A percentile compares a stretch with the other conserved stretches of the same genome.
Conservation (phyloP, 2,329 filamentous ascomycete species). For the Endoconidiophora laricicola region DNA sequence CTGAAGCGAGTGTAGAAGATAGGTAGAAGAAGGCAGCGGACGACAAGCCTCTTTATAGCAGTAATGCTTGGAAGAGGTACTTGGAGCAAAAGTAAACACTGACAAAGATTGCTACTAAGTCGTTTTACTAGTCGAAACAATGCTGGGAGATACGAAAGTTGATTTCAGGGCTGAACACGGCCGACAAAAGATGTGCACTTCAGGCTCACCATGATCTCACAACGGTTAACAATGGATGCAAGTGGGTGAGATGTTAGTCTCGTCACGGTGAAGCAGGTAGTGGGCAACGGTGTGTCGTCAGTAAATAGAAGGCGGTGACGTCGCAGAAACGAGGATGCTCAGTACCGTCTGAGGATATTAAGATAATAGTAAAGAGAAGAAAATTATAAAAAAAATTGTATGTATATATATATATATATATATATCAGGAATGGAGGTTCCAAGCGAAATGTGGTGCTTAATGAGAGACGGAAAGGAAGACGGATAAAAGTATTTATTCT, state of each 20-base stretch:
- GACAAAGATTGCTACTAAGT: too few species aligned
- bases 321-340: background rate
- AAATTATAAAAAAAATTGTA: too few species aligned
- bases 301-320: background rate
- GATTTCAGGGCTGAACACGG: constrained; percentile 10
- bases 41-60: too few species aligned
- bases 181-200: constrained; percentile 7
- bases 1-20: background rate
- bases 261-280: background rate
- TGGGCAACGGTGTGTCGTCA: background rate
- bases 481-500: background rate
- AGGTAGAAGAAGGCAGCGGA: background rate
- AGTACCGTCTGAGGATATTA: background rate
- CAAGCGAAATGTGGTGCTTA: background rate
- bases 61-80: too few species aligned
- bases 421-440: background rate
- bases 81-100: too few species aligned
- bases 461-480: constrained; percentile 1
- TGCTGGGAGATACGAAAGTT: too few species aligned
- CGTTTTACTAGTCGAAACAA: too few species aligned
- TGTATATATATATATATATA: too few species aligned
- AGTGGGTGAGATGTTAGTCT: too few species aligned
- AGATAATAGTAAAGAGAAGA: too few species aligned
- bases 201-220: constrained; percentile 9
- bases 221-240: background rate